Conservation (phyloP, 2,329 filamentous ascomycete species). For the Pseudocercospora pini-densiflorae region DNA sequence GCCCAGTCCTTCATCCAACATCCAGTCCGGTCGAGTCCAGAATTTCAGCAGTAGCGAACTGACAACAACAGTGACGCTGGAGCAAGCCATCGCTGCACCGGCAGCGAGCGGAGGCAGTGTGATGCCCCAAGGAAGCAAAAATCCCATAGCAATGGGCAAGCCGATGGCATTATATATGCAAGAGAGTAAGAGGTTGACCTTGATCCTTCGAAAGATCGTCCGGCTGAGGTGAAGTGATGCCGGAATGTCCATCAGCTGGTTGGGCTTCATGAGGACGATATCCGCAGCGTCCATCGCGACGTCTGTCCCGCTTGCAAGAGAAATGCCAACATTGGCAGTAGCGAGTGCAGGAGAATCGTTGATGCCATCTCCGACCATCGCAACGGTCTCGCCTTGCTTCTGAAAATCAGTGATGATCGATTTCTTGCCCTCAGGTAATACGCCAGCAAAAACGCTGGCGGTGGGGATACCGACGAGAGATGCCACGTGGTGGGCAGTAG, state of each 20-base stretch:
- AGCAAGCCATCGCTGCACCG: slow-evolving; percentile 89
- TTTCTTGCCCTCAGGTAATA: slow-evolving; percentile 90
- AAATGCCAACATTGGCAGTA: slow-evolving; percentile 90
- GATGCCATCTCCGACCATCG: slow-evolving; percentile 98
- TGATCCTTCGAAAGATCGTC: slow-evolving; percentile 89
- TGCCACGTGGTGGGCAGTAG: slow-evolving; percentile 84
- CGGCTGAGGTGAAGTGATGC: slow-evolving; percentile 80
- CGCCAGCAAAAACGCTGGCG: slow-evolving; percentile 80
- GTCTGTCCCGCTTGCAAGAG: slow-evolving; percentile 89
- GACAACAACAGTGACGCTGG: slow-evolving; percentile 85
- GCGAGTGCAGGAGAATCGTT: slow-evolving; percentile 96
- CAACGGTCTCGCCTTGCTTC: slow-evolving; percentile 74
- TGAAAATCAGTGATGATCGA: slow-evolving; percentile 80
- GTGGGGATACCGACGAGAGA: slow-evolving; percentile 77
- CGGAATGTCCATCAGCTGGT: slow-evolving; percentile 91
- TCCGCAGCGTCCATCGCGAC: slow-evolving; percentile 98
- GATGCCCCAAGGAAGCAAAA: slow-evolving; percentile 88
- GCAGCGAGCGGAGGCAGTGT: slow-evolving; percentile 93
- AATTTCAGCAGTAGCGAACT: slow-evolving; percentile 83
- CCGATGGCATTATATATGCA: slow-evolving; percentile 92
- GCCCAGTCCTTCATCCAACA: slow-evolving; percentile 51
- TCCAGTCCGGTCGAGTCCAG: slow-evolving; percentile 85
- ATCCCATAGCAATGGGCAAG: slow-evolving; percentile 93
- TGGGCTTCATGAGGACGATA: slow-evolving; percentile 91
- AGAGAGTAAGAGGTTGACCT: slow-evolving; percentile 89